Evolutionary conservation across 2,329 filamentous ascomycete species (phyloP), one percentile per base, ranked within the genome.

Genomic region (Cryphonectria radicalis): DNA sequence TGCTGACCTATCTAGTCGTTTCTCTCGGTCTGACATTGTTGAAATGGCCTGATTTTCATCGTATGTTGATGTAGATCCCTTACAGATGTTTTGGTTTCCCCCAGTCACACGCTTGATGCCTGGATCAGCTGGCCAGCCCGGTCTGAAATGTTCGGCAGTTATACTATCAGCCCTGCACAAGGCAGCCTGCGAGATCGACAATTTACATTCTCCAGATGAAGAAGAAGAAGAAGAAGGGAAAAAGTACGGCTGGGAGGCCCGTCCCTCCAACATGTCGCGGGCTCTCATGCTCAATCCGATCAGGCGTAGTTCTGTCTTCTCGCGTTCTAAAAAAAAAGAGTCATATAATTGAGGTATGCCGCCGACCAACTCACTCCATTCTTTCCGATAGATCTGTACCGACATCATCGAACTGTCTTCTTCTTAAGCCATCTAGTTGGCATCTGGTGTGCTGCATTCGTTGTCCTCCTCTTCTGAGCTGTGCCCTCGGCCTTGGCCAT

Each of bases 71-170:
- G 59, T 35, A 62, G 32, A 62, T 62, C 32, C 17, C 35, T 40
- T 14, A 4, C 11, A n/a, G 25, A 59, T 59, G 35, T 22, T 37
- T 2, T 4, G 8, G 5, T 22, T 35, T 10, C 59, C 25, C 13
- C 35, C 35, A 40, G 19, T 62, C 35, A 59, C 59, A 62, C 19
- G 28, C 35, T 62, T 35, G 22, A 35, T 40, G 19, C 10, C 35
- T 62, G 13, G 32, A 8, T 40, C 59, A 62, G 59, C 59, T 40
- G 59, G 35, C 35, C 59, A 62, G 59, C 17, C 59, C 40, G 59
- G 4, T 22, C 32, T 35, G 14, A 40, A 3, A 3, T 35, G 8
- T 14, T 25, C 35, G 59, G 19, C 10, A 22, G 4, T 35, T 35
- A n/a, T n/a, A 37, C 4, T 40, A 5, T 22, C 7, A 1, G 17